Evolutionary conservation across 345 rosid species (phyloP), one percentile per base, ranked within the genome.

Genomic region (Syzygium jambos): DNA sequence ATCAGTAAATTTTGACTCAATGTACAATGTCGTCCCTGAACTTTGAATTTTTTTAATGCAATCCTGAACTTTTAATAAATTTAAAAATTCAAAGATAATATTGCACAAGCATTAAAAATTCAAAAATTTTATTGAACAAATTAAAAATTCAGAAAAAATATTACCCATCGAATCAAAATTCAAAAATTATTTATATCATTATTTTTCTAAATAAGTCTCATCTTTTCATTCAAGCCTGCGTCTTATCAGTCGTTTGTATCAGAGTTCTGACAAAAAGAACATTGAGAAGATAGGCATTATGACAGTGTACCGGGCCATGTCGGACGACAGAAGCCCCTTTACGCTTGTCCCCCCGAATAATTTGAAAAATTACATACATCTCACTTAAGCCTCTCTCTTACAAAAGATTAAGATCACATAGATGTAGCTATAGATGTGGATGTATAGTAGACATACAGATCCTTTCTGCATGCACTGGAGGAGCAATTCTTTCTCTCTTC

Each of bases 1-100:
- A 11, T 59, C 3, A 29, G 0, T n/a, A 0, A n/a, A 61, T 13
- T 61, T 61, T n/a, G 13, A 19, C 0, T 2, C 3, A 0, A 61
- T 6, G 2, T 61, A 4, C 6, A n/a, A 61, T 13, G 1, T 13
- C 0, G 5, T 14, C 5, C 0, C 34, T 1, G n/a, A n/a, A n/a
- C 0, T 52, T 52, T 52, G 46, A 43, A 43, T 43, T 43, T 43
- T 6, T 43, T 43, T 43, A 43, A 43, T 43, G 6, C 46, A 43
- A 43, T 43, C 0, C 34, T 1, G 14, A n/a, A n/a, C 0, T 52
- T 52, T 52, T 51, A 11, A 3, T 51, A 51, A 9, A 51, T 51
- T 51, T 11, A 51, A 51, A 55, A 55, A 1, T 56, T 56, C 2
- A 56, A 1, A 0, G 13, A 56, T 1, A 0, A 23, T 4, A 56